Base-by-base conservation (phyloP, 768 basidiomycete species). In the Amanita polypyramis region DNA sequence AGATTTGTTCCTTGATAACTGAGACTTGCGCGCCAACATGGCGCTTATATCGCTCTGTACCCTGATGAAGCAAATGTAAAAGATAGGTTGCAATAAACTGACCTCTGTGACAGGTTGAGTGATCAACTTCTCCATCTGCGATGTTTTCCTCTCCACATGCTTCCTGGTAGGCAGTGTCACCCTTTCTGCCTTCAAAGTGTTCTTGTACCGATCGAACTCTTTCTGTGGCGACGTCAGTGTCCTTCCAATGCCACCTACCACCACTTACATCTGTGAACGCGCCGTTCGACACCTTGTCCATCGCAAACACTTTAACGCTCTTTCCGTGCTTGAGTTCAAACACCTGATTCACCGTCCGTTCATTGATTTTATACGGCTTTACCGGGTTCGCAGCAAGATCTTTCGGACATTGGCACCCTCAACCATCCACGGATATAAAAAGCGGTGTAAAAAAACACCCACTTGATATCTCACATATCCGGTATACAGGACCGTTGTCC, bases 231-330 rank as follows among this genome's bases (percentile, higher is more conserved):
- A 14, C 27, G 14, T 53, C 33, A 33, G 51, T 30, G 4, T 35
- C 4, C 9, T n/a, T 14, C 1, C 6, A 43, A 19, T 43, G 21
- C 47, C 20, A 6, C 32, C 8, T 4, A 10, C 38, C 32, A 14
- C 11, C 5, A 72, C 80, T 43, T 41, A 93, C 94, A 52, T 70
- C 62, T 9, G 65, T 67, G 50, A 91, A 82, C 2, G 65, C 49
- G 1, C 75, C 65, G 59, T 97, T 95, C 5, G 91, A 95, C 6
- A 95, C 79, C 55, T 82, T 85, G 59, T 92, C 89, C 83, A 99
- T 92, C 3, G 63, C 61, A 56, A 85, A 92, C 0, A 63, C 51
- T 50, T 70, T 73, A 6, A 72, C 58, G 0, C 80, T 76, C 48
- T 76, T 77, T 7, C 90, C 94, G 58, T 93, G 85, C 56, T 79